These are phyloP conservation scores for Fusarium napiforme DNA, from an alignment of 2,329 filamentous ascomycete genomes.

Conservation along the genomic window DNA sequence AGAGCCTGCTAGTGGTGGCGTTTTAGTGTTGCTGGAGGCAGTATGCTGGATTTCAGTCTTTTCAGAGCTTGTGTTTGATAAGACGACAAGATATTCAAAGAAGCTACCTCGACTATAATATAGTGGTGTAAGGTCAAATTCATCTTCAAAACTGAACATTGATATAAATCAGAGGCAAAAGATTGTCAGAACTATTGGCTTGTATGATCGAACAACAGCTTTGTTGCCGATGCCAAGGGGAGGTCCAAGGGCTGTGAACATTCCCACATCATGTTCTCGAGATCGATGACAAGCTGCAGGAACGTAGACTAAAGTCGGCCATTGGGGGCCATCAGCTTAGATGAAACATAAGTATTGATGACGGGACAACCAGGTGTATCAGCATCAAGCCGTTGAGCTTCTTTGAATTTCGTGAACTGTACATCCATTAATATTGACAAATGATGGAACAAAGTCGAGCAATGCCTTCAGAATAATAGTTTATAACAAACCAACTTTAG, in stretches of 20 bases:
- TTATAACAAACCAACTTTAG: background rate
- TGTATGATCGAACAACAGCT: background rate
- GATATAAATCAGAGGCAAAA: background rate
- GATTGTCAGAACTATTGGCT: background rate
- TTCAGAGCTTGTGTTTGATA: background rate
- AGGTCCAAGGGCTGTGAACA: background rate
- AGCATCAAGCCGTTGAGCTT: background rate
- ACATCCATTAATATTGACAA: background rate
- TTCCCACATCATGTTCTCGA: background rate
- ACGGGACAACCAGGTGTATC: background rate
- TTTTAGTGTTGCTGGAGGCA: background rate
- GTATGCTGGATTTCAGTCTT: background rate
- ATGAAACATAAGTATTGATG: background rate
- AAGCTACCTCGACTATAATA: background rate
- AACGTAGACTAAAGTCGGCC: too few species aligned
- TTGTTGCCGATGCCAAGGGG: background rate
- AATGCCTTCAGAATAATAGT: background rate
- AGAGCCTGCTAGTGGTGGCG: background rate
- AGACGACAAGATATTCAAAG: background rate
- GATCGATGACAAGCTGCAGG: background rate
- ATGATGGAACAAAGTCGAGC: too few species aligned
- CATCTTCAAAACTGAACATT: background rate
- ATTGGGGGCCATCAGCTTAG: too few species aligned
- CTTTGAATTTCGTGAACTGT: background rate
- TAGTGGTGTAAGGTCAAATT: background rate